Conservation (phyloP, 768 basidiomycete species). For the Boletus rubropictus region DNA sequence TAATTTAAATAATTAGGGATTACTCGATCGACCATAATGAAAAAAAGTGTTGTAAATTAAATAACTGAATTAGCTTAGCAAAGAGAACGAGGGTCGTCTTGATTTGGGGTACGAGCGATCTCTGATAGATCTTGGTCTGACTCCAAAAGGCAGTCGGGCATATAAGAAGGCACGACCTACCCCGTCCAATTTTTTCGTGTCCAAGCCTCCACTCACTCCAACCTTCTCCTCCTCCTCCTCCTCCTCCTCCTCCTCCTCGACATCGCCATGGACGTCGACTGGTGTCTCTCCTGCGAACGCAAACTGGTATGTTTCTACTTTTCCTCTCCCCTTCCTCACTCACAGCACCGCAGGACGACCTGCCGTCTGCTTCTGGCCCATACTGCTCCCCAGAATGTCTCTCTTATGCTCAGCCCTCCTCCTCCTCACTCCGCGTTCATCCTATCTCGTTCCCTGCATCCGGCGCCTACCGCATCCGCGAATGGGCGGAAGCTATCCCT, state of each 20-base stretch:
- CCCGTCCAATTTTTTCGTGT: conserved; percentile 19
- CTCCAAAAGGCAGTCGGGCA: conserved; percentile 24
- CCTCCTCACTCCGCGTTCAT: conserved; percentile 14
- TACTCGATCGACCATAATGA: conserved; percentile 35
- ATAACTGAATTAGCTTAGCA: conserved; percentile 27
- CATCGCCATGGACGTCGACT: conserved; percentile 59
- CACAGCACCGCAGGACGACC: conserved; percentile 14
- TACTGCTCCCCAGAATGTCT: conserved; percentile 54
- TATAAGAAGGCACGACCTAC: conserved; percentile 27
- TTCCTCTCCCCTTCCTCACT: background rate
- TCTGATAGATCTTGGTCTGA: conserved; percentile 13
- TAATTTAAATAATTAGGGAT: conserved; percentile 8
- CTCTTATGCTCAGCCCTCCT: conserved; percentile 35
- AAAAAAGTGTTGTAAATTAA: conserved; percentile 27
- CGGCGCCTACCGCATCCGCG: conserved; percentile 16
- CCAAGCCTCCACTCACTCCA: too few species aligned
- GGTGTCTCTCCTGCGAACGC: conserved; percentile 63
- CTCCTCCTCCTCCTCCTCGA: background rate
- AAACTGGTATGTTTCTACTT: conserved; percentile 43
- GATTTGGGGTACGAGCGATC: conserved; percentile 16
- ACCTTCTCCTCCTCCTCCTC: background rate
- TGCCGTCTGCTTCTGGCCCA: conserved; percentile 29
- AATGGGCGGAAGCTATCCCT: conserved; percentile 30
- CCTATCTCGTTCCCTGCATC: background rate
- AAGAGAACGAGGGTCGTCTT: conserved; percentile 16